These are phyloP conservation scores for Oemleria cerasiformis DNA, from an alignment of 306 rosid species.

Conservation along the genomic window DNA sequence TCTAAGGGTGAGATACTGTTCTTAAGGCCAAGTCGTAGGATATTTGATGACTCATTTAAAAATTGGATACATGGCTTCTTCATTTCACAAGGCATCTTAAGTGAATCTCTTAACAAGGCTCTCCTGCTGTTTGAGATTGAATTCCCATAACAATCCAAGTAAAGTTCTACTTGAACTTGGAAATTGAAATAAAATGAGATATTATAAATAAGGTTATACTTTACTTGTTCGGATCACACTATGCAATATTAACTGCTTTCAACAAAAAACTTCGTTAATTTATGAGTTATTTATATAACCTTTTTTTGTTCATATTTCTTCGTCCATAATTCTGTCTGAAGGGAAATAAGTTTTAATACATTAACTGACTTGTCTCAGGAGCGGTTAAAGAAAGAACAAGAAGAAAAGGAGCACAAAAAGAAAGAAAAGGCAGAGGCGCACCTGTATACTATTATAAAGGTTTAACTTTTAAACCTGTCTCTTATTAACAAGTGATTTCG, in stretches of 20 bases:
- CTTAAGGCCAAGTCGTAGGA: not conserved
- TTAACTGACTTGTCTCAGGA: conserved; percentile 42
- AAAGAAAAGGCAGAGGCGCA: conserved; percentile 90
- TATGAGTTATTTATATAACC: not conserved
- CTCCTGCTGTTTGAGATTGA: not conserved
- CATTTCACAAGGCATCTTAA: not conserved
- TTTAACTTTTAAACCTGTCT: conserved; percentile 21
- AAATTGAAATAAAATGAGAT: not conserved
- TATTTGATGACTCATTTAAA: not conserved
- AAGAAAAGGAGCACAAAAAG: conserved; percentile 84
- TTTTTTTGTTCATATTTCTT: not conserved
- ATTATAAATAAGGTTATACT: not conserved
- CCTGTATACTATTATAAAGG: conserved; percentile 85
- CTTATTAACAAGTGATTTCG: conserved; percentile 15
- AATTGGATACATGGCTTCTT: not conserved
- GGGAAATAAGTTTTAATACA: not conserved
- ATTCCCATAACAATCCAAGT: not conserved
- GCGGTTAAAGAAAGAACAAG: conserved; percentile 90
- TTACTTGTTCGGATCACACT: conserved; percentile 10
- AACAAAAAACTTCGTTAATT: not conserved
- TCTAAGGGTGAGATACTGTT: conserved; percentile 66
- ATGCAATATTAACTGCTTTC: not conserved
- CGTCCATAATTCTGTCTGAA: not conserved
- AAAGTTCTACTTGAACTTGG: not conserved
- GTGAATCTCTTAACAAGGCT: not conserved